Evolutionary conservation across 768 basidiomycete genomes (phyloP).

Genomic region (Mycena sanguinolenta): DNA sequence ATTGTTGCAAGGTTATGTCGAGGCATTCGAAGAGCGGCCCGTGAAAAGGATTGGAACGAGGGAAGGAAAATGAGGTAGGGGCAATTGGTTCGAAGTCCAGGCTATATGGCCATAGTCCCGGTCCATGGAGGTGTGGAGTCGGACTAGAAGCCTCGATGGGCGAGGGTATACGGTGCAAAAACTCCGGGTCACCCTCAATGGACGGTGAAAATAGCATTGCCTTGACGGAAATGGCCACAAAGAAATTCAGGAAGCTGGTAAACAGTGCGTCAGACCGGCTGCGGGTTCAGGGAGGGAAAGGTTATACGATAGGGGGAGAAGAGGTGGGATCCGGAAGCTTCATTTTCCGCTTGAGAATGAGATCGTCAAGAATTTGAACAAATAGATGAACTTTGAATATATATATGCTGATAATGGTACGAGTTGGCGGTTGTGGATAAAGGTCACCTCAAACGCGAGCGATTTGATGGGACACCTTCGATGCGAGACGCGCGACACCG

Average conservation of each 20-base stretch:
- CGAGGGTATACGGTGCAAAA: background rate
- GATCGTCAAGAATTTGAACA: too few relatives aligned
- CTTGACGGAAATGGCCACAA: slow-evolving; percentile 13
- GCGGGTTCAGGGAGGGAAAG: background rate
- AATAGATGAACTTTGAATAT: too few relatives aligned
- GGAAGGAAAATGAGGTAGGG: slow-evolving; percentile 6
- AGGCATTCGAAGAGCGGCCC: slow-evolving; percentile 7
- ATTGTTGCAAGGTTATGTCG: too few relatives aligned
- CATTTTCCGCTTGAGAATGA: too few relatives aligned
- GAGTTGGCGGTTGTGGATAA: too few relatives aligned
- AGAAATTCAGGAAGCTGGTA: background rate
- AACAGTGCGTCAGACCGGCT: background rate
- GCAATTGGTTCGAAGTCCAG: slow-evolving; percentile 5
- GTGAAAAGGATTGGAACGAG: slow-evolving; percentile 6
- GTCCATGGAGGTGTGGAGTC: slow-evolving; percentile 8
- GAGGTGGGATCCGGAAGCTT: too few relatives aligned
- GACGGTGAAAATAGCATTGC: background rate
- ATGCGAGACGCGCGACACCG: too few relatives aligned
- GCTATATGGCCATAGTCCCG: slow-evolving; percentile 8
- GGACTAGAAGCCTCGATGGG: background rate
- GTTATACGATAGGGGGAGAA: too few relatives aligned
- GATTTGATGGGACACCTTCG: too few relatives aligned
- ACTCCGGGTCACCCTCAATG: background rate
- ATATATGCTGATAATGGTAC: too few relatives aligned
- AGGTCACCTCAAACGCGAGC: too few relatives aligned